These are phyloP conservation scores for Coniochaeta sp. DNA, from an alignment of 2,329 filamentous ascomycete species.

Conservation along the genomic window DNA sequence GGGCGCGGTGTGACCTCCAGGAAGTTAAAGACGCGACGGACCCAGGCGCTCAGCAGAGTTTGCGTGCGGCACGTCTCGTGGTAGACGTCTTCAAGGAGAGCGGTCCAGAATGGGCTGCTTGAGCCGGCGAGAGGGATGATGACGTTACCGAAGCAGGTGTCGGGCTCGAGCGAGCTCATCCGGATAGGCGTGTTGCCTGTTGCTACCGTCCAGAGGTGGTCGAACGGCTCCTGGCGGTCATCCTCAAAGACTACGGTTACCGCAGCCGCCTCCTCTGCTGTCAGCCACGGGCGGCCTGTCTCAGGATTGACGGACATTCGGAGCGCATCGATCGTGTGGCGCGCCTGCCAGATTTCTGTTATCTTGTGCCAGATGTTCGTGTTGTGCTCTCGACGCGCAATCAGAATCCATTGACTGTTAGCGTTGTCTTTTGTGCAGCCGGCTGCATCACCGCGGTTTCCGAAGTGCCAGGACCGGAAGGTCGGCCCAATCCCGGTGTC, in stretches of 20 bases:
- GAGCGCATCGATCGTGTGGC: constrained; percentile 15
- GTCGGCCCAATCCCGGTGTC: constrained; percentile 14
- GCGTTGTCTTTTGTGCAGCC: constrained; percentile 4
- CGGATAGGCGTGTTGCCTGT: constrained; percentile 13
- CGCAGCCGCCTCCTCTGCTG: constrained; percentile 6
- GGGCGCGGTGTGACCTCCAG: neutral
- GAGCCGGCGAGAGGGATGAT: constrained; percentile 16
- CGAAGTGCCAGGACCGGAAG: constrained; percentile 10
- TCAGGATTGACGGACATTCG: constrained; percentile 12
- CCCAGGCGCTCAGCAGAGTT: constrained; percentile 3
- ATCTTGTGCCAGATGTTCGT: constrained; percentile 20
- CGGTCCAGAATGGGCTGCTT: constrained; percentile 17
- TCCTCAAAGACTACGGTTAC: constrained; percentile 15
- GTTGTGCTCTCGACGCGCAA: constrained; percentile 17
- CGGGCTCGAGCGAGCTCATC: constrained; percentile 10
- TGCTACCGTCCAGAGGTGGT: constrained; percentile 15
- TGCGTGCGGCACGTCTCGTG: constrained; percentile 6
- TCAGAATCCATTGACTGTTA: constrained; percentile 14
- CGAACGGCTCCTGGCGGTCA: constrained; percentile 9
- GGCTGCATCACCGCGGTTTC: constrained; percentile 2
- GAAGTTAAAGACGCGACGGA: neutral
- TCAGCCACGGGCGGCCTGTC: constrained; percentile 13
- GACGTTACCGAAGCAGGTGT: constrained; percentile 14
- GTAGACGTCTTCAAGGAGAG: constrained; percentile 5
- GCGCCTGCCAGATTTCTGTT: constrained; percentile 20